Evolutionary conservation across 208 protist genomes (phyloP).

Genomic region (Trypanosoma caninum): DNA sequence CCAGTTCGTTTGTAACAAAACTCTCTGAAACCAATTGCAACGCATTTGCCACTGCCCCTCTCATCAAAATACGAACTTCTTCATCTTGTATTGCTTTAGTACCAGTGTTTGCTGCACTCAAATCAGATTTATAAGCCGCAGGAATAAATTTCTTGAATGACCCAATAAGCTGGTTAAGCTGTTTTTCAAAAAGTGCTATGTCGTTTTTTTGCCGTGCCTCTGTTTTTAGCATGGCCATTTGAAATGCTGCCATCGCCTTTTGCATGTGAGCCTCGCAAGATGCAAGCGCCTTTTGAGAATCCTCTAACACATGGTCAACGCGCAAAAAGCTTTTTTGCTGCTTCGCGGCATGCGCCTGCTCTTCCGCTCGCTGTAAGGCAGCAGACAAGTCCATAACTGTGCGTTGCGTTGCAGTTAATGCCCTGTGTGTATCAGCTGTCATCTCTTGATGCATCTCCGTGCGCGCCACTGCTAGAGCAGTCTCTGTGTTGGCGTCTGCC

Average conservation of each 20-base stretch:
- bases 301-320: neutral
- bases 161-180: constrained; percentile 19
- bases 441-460: constrained; percentile 19
- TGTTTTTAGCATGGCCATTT: constrained; percentile 7
- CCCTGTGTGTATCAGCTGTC: neutral
- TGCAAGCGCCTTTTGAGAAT: neutral
- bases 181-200: constrained; percentile 12
- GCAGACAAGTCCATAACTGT: constrained; percentile 13
- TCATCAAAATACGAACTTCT: constrained; percentile 25
- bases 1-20: constrained; percentile 43
- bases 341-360: neutral
- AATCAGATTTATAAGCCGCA: neutral
- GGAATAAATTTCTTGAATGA: constrained; percentile 13
- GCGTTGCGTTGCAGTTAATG: neutral
- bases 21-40: constrained; percentile 40
- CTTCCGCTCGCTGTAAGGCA: constrained; percentile 24
- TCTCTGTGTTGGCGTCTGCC: constrained; percentile 27
- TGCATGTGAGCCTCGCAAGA: constrained; percentile 18
- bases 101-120: neutral
- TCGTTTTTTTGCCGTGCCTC: constrained; percentile 3
- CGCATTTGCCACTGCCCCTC: constrained; percentile 24
- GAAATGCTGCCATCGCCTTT: constrained; percentile 14
- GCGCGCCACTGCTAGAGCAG: constrained; percentile 14
- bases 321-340: neutral
- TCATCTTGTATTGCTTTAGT: neutral